Percentiles rank a stretch among this genome's conserved stretches.
These are phyloP conservation scores for Solanum stenotomum DNA, from an alignment of 257 asterid species.

Conservation along the genomic window DNA sequence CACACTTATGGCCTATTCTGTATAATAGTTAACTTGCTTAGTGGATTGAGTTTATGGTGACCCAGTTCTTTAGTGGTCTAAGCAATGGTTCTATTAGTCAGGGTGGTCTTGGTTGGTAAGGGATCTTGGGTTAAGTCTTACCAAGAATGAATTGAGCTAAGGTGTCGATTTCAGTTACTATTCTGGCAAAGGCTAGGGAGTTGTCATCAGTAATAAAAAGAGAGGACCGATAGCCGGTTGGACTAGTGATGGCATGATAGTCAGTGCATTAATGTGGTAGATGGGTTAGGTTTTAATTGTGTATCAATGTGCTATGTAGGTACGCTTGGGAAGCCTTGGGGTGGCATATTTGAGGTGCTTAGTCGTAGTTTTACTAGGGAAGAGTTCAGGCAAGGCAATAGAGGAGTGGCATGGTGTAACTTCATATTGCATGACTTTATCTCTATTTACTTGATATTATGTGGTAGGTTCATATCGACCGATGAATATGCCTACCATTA, in stretches of 20 bases:
- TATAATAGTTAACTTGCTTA: neutral
- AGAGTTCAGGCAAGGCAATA: neutral
- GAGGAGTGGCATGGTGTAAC: neutral
- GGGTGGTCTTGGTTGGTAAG: neutral
- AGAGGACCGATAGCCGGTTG: too few species aligned
- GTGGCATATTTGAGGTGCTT: neutral
- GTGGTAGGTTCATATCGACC: neutral
- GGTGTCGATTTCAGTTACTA: neutral
- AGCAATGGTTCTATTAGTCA: neutral
- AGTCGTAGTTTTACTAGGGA: neutral
- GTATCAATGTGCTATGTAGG: neutral
- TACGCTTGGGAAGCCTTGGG: neutral
- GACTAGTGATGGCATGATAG: neutral
- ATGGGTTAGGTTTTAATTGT: neutral
- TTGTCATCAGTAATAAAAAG: neutral
- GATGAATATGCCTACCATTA: neutral
- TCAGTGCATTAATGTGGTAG: neutral
- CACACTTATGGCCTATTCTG: neutral
- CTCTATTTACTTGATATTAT: neutral
- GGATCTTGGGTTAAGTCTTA: neutral
- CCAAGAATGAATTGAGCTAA: neutral
- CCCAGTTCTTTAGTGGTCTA: neutral
- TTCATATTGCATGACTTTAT: neutral
- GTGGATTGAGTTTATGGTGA: neutral
- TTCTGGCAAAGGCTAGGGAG: neutral